Evolutionary conservation across 1,284 basidiomycete genomes (phyloP).

Genomic region (Cutaneotrichosporon sp.): DNA sequence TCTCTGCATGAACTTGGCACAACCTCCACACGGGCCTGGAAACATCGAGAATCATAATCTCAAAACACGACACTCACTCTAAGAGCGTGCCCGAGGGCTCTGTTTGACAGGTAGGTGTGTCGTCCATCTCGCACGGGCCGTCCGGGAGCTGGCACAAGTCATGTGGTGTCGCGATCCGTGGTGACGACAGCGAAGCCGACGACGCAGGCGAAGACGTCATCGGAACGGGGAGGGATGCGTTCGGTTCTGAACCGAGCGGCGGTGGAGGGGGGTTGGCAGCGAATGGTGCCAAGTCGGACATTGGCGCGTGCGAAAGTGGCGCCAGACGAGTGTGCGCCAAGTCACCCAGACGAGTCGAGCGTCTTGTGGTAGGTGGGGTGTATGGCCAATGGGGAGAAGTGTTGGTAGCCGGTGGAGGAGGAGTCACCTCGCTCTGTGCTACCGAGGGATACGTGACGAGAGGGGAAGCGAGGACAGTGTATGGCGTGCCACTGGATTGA

Average conservation of each 20-base stretch:
- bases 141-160: background rate
- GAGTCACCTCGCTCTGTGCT: background rate
- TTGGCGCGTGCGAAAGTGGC: background rate
- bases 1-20: background rate
- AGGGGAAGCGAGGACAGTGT: background rate
- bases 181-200: background rate
- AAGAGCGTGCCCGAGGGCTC: background rate
- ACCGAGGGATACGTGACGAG: background rate
- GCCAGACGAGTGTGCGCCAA: background rate
- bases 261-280: background rate
- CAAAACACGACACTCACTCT: constrained; percentile 2
- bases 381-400: background rate
- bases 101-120: background rate
- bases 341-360: background rate
- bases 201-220: background rate
- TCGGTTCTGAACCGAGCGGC: background rate
- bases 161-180: background rate
- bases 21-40: background rate
- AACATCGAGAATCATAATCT: background rate
- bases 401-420: background rate
- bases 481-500: background rate
- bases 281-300: background rate
- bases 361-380: background rate
- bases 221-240: background rate
- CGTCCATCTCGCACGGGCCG: background rate